These are phyloP conservation scores for Volvariella volvacea DNA, from an alignment of 1,284 basidiomycete species.

Conservation along the genomic window DNA sequence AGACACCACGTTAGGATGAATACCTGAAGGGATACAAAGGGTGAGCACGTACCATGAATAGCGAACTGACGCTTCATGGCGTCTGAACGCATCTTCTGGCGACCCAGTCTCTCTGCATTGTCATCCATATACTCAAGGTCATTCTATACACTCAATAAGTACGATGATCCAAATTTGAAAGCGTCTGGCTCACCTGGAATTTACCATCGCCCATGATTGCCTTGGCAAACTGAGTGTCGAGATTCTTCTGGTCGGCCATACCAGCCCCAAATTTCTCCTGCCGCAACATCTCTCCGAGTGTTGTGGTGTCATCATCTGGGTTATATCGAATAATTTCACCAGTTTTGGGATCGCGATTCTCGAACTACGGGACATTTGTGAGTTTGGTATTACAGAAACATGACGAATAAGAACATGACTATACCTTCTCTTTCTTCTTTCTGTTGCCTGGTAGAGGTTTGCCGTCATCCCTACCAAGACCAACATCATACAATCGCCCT, in stretches of 20 bases:
- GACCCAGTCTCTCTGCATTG: constrained; percentile 86
- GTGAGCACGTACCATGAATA: constrained; percentile 67
- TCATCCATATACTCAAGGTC: constrained; percentile 95
- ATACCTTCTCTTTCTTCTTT: constrained; percentile 71
- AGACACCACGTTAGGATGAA: constrained; percentile 4
- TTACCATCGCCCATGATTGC: constrained; percentile 85
- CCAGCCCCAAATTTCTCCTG: constrained; percentile 91
- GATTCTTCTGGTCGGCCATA: constrained; percentile 82
- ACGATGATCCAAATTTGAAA: neutral
- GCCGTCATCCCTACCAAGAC: constrained; percentile 55
- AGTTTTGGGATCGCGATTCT: constrained; percentile 84
- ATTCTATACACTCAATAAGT: constrained; percentile 36
- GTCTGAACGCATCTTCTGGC: constrained; percentile 93
- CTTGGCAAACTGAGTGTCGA: constrained; percentile 85
- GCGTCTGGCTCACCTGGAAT: constrained; percentile 56
- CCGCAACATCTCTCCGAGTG: constrained; percentile 87
- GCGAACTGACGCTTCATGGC: constrained; percentile 97
- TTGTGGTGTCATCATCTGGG: constrained; percentile 83
- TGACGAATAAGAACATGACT: constrained; percentile 8
- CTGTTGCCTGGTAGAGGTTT: constrained; percentile 57
- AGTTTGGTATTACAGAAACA: no score
- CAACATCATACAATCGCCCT: constrained; percentile 90
- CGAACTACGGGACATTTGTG: constrained; percentile 48
- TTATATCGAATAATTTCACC: constrained; percentile 83
- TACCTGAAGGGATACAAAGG: constrained; percentile 6